Evolutionary conservation across 495 filamentous ascomycete species (phyloP).

Genomic region (Thozetella sp.): DNA sequence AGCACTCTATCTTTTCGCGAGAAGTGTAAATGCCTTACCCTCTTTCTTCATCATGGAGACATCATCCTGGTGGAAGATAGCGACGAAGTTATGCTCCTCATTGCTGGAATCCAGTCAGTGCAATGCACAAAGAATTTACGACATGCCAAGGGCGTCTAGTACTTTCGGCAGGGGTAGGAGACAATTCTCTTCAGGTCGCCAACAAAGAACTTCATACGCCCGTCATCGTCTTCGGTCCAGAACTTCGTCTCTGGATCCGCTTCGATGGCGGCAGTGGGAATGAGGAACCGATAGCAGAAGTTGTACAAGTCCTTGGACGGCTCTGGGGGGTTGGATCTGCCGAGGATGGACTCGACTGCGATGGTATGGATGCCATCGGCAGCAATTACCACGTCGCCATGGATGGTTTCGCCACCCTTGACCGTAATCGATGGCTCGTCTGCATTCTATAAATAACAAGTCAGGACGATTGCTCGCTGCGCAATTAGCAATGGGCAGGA

Average conservation of each 20-base stretch:
- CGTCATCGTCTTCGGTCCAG: constrained; percentile 32
- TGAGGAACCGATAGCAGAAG: constrained; percentile 45
- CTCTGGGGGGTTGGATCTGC: constrained; percentile 18
- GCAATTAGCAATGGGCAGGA: not conserved
- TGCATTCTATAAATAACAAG: constrained; percentile 28
- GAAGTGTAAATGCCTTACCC: constrained; percentile 6
- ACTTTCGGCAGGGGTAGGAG: constrained; percentile 44
- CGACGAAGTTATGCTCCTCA: constrained; percentile 44
- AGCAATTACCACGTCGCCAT: constrained; percentile 45
- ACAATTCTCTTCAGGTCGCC: constrained; percentile 33
- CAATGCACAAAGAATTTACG: not conserved
- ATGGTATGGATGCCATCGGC: constrained; percentile 52
- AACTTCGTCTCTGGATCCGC: constrained; percentile 29
- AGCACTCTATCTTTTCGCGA: not conserved
- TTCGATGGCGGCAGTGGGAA: constrained; percentile 33
- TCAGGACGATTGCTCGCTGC: not conserved
- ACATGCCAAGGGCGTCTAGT: not conserved
- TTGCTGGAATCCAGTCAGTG: constrained; percentile 20
- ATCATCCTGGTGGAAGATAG: constrained; percentile 33
- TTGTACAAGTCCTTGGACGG: constrained; percentile 27
- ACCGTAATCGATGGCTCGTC: constrained; percentile 39
- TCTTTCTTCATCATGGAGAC: constrained; percentile 16
- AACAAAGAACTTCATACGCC: constrained; percentile 27
- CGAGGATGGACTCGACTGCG: constrained; percentile 23
- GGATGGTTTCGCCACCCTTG: constrained; percentile 27